Conservation (phyloP, 768 basidiomycete genomes). For the Boletus rubroflammeus region DNA sequence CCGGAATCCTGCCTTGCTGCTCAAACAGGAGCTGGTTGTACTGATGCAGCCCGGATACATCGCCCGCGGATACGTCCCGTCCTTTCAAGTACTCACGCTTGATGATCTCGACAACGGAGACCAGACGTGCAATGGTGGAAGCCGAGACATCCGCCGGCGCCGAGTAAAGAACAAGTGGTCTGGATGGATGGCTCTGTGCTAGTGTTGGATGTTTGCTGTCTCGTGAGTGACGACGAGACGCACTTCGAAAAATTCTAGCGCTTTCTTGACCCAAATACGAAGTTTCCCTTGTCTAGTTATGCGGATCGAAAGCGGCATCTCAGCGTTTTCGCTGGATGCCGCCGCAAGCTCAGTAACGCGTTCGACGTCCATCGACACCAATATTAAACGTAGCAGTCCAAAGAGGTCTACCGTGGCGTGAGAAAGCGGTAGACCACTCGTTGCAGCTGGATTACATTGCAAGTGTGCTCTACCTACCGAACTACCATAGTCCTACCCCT, state of each 20-base stretch:
- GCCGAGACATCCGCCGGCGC: slow-evolving; percentile 40
- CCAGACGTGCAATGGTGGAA: slow-evolving; percentile 54
- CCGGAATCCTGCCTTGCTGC: slow-evolving; percentile 16
- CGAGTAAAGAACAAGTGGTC: slow-evolving; percentile 57
- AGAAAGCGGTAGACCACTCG: slow-evolving; percentile 5
- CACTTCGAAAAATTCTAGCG: slow-evolving; percentile 54
- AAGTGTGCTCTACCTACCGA: slow-evolving; percentile 35
- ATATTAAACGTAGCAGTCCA: neutral
- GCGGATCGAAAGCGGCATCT: slow-evolving; percentile 38
- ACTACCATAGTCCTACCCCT: slow-evolving; percentile 58
- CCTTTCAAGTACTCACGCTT: slow-evolving; percentile 73
- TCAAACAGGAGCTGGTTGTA: slow-evolving; percentile 69
- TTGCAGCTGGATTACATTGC: neutral
- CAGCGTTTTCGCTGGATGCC: slow-evolving; percentile 2
- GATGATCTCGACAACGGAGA: slow-evolving; percentile 79
- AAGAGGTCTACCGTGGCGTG: slow-evolving; percentile 15
- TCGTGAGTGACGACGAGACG: slow-evolving; percentile 13
- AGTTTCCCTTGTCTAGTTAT: slow-evolving; percentile 59
- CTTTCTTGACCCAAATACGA: slow-evolving; percentile 47
- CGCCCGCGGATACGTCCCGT: slow-evolving; percentile 42
- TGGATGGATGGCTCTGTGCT: slow-evolving; percentile 44
- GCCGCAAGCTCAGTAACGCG: neutral
- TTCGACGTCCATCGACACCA: slow-evolving; percentile 18
- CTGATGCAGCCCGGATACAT: slow-evolving; percentile 60
- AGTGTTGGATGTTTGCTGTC: slow-evolving; percentile 6